These are phyloP conservation scores for Primulina eburnea DNA, from an alignment of 257 asterid genomes.

Conservation along the genomic window DNA sequence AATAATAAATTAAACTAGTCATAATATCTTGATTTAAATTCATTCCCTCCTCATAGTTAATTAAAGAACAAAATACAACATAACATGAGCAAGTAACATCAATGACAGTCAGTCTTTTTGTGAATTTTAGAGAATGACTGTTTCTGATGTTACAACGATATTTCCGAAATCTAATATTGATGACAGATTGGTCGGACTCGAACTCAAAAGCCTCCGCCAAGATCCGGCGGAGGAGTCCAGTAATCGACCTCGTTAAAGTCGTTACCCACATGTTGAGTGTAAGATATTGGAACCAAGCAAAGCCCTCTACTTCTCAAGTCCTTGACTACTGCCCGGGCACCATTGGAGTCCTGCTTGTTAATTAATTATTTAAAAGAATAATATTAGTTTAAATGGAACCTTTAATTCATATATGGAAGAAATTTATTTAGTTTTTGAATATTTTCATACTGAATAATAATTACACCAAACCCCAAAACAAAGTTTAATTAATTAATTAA, in stretches of 20 bases:
- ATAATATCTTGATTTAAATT: too few species aligned
- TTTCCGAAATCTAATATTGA: too few species aligned
- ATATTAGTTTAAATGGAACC: too few species aligned
- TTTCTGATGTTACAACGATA: constrained; percentile 35
- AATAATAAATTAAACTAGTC: too few species aligned
- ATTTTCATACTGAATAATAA: too few species aligned
- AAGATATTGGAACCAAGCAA: constrained; percentile 83
- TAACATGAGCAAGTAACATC: constrained; percentile 35
- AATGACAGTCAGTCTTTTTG: constrained; percentile 36
- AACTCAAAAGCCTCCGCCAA: constrained; percentile 41
- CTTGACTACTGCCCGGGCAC: constrained; percentile 18
- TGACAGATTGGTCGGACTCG: too few species aligned
- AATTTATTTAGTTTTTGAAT: neutral
- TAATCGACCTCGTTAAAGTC: constrained; percentile 50
- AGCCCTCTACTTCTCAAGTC: constrained; percentile 79
- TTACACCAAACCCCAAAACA: too few species aligned
- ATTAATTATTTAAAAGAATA: neutral
- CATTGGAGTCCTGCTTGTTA: constrained; percentile 38
- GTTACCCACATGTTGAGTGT: constrained; percentile 59
- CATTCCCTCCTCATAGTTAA: neutral
- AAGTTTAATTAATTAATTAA: too few species aligned
- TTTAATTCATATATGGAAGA: too few species aligned
- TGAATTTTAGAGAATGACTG: constrained; percentile 37
- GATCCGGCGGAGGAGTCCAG: constrained; percentile 41
- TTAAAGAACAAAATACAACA: neutral